Evolutionary conservation across 768 basidiomycete genomes (phyloP), one percentile per base, ranked within the genome.

Genomic region (Termitomyces sp.): DNA sequence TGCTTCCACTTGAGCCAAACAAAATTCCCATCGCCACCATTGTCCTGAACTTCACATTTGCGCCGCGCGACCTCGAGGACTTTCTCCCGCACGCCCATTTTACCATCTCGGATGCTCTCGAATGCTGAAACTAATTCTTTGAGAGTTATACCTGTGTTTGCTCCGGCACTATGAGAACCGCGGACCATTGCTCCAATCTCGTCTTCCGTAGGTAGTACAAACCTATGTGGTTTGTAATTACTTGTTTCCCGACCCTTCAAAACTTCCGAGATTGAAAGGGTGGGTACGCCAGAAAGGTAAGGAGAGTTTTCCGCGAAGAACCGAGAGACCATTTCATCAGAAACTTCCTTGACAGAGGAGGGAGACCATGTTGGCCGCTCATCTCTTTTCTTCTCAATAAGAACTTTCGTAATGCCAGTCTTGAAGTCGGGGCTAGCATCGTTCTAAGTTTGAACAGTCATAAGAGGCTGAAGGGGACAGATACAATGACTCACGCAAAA

Each of bases 361-460:
- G 95, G 95, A 2, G 75, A 74, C 95, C 95, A 98, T 5, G 70
- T 64, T 7, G 91, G 86, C 41, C 80, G 75, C 41, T 37, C 30
- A 7, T 33, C 65, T 75, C 58, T 74, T 75, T 56, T 26, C 70
- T 74, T 80, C 46, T 73, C 62, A 42, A 78, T 69, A 52, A 73
- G 81, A 61, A 92, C 83, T 40, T 86, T 80, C 31, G 79, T 84
- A 43, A 98, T 87, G 23, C 96, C 96, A 21, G 79, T 83, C 51
- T 74, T 62, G 73, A 99, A 98, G 75, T 99, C 97, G 7, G 85
- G 76, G 67, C 83, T 89, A 43, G 85, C 87, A 50, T 83, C 85
- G 62, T 75, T 84, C 94, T 94, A 61, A 57, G 54, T 53, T 50
- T 49, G 62, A 57, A 56, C 30, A 64, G 45, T 56, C 45, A 55